Percentiles rank a stretch among this genome's conserved stretches.
These are phyloP conservation scores for Candida tammaniensis DNA, from an alignment of 805 yeast species.

Conservation along the genomic window DNA sequence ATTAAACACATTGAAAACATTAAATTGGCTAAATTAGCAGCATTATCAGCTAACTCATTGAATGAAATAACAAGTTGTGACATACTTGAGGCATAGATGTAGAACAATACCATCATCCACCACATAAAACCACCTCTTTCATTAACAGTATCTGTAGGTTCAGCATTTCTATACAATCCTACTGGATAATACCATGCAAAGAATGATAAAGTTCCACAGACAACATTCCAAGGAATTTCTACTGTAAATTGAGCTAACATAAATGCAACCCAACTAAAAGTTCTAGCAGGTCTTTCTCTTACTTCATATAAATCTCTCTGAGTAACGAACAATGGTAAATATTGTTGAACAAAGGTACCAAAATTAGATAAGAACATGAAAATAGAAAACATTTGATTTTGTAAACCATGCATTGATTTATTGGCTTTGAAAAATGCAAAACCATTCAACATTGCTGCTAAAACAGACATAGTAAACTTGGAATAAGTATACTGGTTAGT, in stretches of 20 bases:
- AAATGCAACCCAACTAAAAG: constrained; percentile 44
- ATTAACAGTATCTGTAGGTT: constrained; percentile 48
- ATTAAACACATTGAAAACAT: constrained; percentile 32
- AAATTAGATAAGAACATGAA: constrained; percentile 43
- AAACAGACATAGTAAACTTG: constrained; percentile 53
- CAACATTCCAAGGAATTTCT: constrained; percentile 47
- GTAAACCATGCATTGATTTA: constrained; percentile 56
- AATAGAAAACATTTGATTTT: constrained; percentile 60
- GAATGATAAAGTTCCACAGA: constrained; percentile 40
- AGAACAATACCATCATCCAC: constrained; percentile 20
- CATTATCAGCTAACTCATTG: constrained; percentile 25
- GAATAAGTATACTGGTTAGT: constrained; percentile 60
- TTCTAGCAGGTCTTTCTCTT: constrained; percentile 43
- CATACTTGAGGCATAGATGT: constrained; percentile 24
- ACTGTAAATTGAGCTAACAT: constrained; percentile 39
- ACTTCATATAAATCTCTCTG: constrained; percentile 47
- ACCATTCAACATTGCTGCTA: constrained; percentile 65
- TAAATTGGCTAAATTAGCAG: constrained; percentile 29
- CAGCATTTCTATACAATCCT: constrained; percentile 49
- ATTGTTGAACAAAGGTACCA: constrained; percentile 38
- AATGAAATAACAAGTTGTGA: constrained; percentile 28
- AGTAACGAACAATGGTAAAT: constrained; percentile 40
- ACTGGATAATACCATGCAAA: constrained; percentile 63
- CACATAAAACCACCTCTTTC: constrained; percentile 41
- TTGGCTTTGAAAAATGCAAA: constrained; percentile 67